Conservation (phyloP, 2,329 filamentous ascomycete species). For the Nannizziopsis arthrosporioides region DNA sequence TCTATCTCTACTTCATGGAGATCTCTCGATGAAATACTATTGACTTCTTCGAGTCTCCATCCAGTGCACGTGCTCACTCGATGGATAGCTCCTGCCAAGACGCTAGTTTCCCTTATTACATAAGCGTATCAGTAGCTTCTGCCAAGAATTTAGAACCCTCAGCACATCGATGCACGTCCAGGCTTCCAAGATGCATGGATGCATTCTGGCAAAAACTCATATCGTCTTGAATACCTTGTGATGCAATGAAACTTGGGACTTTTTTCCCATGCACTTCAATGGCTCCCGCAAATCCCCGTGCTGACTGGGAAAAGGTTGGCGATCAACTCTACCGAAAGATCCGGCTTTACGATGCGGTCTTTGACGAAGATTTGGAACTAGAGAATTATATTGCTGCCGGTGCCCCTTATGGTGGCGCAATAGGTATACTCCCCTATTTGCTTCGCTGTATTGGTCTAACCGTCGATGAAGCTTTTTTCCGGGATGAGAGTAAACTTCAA, state of each 20-base stretch:
- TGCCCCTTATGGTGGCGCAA: conserved; percentile 83
- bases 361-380: conserved; percentile 84
- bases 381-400: conserved; percentile 88
- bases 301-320: conserved; percentile 88
- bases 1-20: too few relatives aligned
- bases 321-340: conserved; percentile 92
- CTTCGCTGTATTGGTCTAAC: not conserved
- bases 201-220: not conserved
- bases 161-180: not conserved
- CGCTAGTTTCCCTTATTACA: too few relatives aligned
- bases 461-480: conserved; percentile 53
- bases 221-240: not conserved
- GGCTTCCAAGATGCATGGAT: not conserved
- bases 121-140: too few relatives aligned
- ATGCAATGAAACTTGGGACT: conserved; percentile 6
- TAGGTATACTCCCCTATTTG: conserved; percentile 52
- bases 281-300: conserved; percentile 53
- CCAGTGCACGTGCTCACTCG: too few relatives aligned
- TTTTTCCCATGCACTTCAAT: conserved; percentile 19
- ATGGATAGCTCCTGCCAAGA: too few relatives aligned
- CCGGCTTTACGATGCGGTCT: conserved; percentile 83
- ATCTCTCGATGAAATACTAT: too few relatives aligned
- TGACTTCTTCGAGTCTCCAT: too few relatives aligned
- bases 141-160: too few relatives aligned
- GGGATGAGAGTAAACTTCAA: conserved; percentile 74